Base-by-base conservation (phyloP, 176 grass and related monocot species). In the Aegilops tauschii region DNA sequence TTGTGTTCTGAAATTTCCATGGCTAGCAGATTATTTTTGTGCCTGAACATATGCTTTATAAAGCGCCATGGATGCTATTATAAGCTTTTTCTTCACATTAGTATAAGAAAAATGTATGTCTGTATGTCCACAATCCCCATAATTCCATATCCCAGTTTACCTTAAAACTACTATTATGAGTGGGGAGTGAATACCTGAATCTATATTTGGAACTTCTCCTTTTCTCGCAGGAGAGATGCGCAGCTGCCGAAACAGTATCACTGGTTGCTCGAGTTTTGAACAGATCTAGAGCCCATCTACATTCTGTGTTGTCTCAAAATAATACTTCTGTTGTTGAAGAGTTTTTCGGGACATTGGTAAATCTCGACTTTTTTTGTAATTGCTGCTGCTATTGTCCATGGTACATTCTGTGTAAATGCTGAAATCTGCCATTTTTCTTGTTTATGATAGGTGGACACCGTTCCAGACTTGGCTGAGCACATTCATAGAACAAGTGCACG, bases 401-500 rank as follows among this genome's bases (percentile, higher is more conserved):
- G 50, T 54, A 54, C 50, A 18, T 18, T 54, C 50, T 18, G 50
- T 54, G 14, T 54, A 54, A 82, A 59, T 69, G 52, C 18, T 5
- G 58, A 61, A 62, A 54, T 23, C 76, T 81, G 10, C 69, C 62
- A 42, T 77, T 85, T 11, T 31, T 54, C 58, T 88, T 82, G 35
- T 23, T 84, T 91, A 28, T 98, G 42, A 16, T 84, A 99, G 97
- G 97, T 99, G 86, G 92, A 94, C 65, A 91, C 97, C 66, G 94
- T 99, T 91, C 87, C 94, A 82, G 92, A 97, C 92, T 85, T 99
- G 85, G 76, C 86, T 29, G 85, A 94, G 80, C 90, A 99, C 90
- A 99, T 99, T 94, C 92, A 99, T 88, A 92, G 90, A 79, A 88
- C 69, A 81, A 99, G 94, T 87, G 97, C 97, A 61, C 86, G 87